Conservation (phyloP, 352 stramenopile species). For the Globisporangium splendens region DNA sequence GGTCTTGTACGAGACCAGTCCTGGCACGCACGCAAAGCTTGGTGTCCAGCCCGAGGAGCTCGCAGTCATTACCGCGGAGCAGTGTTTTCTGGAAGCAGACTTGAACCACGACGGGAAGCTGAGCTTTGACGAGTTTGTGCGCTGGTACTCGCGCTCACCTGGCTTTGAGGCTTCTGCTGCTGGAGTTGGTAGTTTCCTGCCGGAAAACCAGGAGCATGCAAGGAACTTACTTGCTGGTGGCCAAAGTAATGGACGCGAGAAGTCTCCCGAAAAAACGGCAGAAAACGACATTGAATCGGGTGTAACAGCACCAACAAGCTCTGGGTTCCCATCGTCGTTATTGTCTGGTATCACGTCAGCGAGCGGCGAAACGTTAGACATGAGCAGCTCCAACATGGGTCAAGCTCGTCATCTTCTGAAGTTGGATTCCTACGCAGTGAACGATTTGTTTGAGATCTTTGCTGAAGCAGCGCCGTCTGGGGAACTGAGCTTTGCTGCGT, state of each 20-base stretch:
- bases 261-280: constrained; percentile 1
- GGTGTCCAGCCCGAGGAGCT: constrained; percentile 68
- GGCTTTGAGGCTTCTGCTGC: constrained; percentile 39
- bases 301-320: constrained; percentile 2
- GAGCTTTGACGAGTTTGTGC: constrained; percentile 85
- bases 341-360: constrained; percentile 34
- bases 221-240: not conserved
- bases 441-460: constrained; percentile 88
- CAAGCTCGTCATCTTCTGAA: constrained; percentile 73
- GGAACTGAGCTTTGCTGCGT: constrained; percentile 73
- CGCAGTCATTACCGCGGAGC: constrained; percentile 71
- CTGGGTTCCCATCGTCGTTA: constrained; percentile 33
- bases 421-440: constrained; percentile 82
- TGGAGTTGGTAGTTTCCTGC: constrained; percentile 25
- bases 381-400: constrained; percentile 80
- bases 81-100: constrained; percentile 84
- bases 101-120: constrained; percentile 76
- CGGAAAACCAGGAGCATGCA: constrained; percentile 11
- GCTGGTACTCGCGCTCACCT: constrained; percentile 72
- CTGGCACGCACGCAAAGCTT: constrained; percentile 49
- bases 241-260: constrained; percentile 3
- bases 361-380: constrained; percentile 43
- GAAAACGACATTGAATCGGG: not conserved
- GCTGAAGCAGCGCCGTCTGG: constrained; percentile 74
- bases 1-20: constrained; percentile 81